Conservation (phyloP, 768 basidiomycete genomes). For the Rhizopogon salebrosus region DNA sequence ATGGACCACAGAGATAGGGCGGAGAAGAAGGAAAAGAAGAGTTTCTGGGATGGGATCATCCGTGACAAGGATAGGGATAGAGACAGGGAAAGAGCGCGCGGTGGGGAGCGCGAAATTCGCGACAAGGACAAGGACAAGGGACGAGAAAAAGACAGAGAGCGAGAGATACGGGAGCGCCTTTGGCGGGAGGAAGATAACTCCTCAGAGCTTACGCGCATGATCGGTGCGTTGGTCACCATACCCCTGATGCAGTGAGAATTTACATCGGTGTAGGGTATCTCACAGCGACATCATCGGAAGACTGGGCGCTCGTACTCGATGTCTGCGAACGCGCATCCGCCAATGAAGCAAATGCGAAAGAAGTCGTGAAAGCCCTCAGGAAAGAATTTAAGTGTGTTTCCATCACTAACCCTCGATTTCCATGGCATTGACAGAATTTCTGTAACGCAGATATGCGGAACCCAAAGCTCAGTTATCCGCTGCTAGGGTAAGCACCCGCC, state of each 20-base stretch:
- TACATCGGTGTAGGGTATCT: constrained; percentile 50
- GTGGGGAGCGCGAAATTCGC: constrained; percentile 9
- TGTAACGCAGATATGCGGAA: constrained; percentile 55
- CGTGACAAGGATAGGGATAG: constrained; percentile 32
- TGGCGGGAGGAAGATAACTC: constrained; percentile 40
- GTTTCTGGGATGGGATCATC: constrained; percentile 46
- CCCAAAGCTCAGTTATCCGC: constrained; percentile 73
- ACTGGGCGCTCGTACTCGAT: constrained; percentile 77
- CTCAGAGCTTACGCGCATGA: constrained; percentile 64
- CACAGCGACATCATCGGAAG: constrained; percentile 75
- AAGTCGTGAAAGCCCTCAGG: constrained; percentile 76
- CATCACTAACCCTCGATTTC: neutral
- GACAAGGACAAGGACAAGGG: constrained; percentile 25
- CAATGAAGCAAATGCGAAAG: constrained; percentile 71
- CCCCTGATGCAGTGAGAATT: neutral
- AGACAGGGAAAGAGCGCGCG: constrained; percentile 13
- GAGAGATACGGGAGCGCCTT: constrained; percentile 22
- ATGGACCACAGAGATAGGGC: constrained; percentile 24
- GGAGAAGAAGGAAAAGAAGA: constrained; percentile 48
- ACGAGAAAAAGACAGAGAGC: constrained; percentile 28
- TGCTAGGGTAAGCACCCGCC: constrained; percentile 52
- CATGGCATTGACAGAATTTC: constrained; percentile 1
- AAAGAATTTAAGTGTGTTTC: constrained; percentile 75
- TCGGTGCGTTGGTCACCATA: constrained; percentile 38
- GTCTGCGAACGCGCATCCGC: constrained; percentile 80